Conservation (phyloP, 768 basidiomycete genomes). For the Podaxis sp. region DNA sequence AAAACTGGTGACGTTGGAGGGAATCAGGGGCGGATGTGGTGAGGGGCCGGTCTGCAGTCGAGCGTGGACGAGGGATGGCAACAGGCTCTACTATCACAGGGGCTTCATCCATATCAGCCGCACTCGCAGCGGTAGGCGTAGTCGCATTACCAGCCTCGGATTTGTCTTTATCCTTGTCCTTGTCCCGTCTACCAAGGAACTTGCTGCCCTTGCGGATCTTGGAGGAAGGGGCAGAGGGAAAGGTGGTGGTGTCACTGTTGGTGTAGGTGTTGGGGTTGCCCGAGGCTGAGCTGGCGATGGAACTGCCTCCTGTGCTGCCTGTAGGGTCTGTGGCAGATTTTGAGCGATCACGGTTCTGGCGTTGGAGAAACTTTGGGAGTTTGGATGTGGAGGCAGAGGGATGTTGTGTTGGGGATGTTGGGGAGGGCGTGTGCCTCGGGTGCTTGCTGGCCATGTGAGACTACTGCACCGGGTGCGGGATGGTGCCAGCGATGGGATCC, state of each 20-base stretch:
- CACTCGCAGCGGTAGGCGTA: conserved; percentile 4
- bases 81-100: conserved; percentile 69
- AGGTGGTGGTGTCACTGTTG: conserved; percentile 17
- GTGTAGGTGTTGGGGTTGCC: conserved; percentile 16
- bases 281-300: conserved; percentile 26
- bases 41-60: conserved; percentile 40
- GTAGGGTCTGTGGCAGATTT: conserved; percentile 44
- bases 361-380: conserved; percentile 66
- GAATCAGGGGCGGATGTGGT: conserved; percentile 32
- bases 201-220: conserved; percentile 22
- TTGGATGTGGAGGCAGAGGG: conserved; percentile 34
- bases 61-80: conserved; percentile 45
- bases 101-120: conserved; percentile 37
- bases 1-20: no score
- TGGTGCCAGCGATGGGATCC: no score
- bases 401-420: conserved; percentile 26
- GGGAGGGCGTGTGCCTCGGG: conserved; percentile 28
- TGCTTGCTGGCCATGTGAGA: conserved; percentile 41
- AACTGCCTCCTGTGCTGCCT: conserved; percentile 37
- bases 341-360: conserved; percentile 55
- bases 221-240: conserved; percentile 15
- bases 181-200: conserved; percentile 8
- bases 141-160: conserved; percentile 1
- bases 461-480: no score
- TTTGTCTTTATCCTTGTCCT: not conserved